Conservation (phyloP, 108 stramenopile genomes). For the Discostella pseudostelligera region DNA sequence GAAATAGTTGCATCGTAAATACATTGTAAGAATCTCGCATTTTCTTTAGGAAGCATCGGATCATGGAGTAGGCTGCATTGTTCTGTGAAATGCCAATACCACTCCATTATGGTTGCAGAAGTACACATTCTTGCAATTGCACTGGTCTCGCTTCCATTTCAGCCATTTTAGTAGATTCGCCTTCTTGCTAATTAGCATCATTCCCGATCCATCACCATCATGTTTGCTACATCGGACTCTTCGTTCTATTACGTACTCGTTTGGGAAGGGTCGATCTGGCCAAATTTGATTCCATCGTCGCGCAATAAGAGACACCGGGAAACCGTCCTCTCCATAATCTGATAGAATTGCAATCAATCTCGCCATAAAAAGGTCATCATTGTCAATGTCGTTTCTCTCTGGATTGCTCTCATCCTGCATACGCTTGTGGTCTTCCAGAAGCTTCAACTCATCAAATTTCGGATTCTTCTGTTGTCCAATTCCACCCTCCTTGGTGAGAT, state of each 20-base stretch:
- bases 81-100: slow-evolving; percentile 32
- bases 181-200: slow-evolving; percentile 29
- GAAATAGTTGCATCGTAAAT: background rate
- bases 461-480: slow-evolving; percentile 51
- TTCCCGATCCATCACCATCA: background rate
- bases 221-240: slow-evolving; percentile 11
- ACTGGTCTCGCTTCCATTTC: slow-evolving; percentile 30
- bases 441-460: slow-evolving; percentile 39
- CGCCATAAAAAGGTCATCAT: slow-evolving; percentile 56
- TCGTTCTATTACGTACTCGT: slow-evolving; percentile 39
- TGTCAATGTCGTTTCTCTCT: slow-evolving; percentile 5
- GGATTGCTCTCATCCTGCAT: background rate
- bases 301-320: slow-evolving; percentile 61
- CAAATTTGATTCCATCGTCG: slow-evolving; percentile 87
- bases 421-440: slow-evolving; percentile 30
- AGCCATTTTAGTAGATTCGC: slow-evolving; percentile 42
- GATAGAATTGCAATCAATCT: slow-evolving; percentile 70
- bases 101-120: slow-evolving; percentile 33
- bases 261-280: slow-evolving; percentile 77
- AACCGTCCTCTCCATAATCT: slow-evolving; percentile 78
- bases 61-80: no score
- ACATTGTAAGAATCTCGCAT: no score
- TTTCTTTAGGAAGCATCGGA: no score
- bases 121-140: slow-evolving; percentile 28
- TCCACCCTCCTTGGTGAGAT: slow-evolving; percentile 46